Evolutionary conservation across 768 basidiomycete genomes (phyloP), one percentile per base, ranked within the genome.

Genomic region (Exsudoporus frostii): DNA sequence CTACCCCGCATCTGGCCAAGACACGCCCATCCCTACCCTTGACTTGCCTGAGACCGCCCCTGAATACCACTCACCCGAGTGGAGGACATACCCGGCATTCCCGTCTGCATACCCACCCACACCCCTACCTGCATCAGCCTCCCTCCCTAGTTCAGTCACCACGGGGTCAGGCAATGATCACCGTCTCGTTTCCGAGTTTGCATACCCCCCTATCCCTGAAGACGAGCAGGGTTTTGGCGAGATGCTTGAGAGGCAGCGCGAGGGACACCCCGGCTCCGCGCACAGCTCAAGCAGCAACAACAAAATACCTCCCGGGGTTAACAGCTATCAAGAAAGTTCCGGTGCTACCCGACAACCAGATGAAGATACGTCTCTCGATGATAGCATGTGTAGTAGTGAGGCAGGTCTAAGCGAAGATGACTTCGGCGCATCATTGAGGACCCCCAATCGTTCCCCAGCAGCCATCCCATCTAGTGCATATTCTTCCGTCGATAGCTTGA

Each of bases 41-140:
- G 48, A 55, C 27, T 25, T 30, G 38, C 45, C 36, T 62, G 67
- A 49, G 65, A 74, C 54, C 14, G 39, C 73, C 62, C 57, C 63
- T 66, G 64, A 71, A 25, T 67, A 60, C 37, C 66, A 60, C n/a
- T 67, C 62, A n/a, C 81, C 86, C 37, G 86, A 90, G 57, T 90
- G 86, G 86, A 72, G 85, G 51, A 73, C 80, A 64, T 90, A 89
- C 59, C 87, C 87, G 13, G 74, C 84, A 17, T 85, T 89, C 48
- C 88, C 88, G 29, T 82, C 88, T 5, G 88, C 88, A 32, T 90
- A 90, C 61, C 88, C 87, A 9, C 76, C 85, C 0, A 88, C 85
- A 14, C 87, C 86, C 11, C 59, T 82, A n/a, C 71, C 72, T 20
- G 67, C 69, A 17, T 67, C 74, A 4, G 60, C 73, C 24, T 66